Evolutionary conservation across 116 monocot species (phyloP).

Genomic region (Dioscorea cayenensis): DNA sequence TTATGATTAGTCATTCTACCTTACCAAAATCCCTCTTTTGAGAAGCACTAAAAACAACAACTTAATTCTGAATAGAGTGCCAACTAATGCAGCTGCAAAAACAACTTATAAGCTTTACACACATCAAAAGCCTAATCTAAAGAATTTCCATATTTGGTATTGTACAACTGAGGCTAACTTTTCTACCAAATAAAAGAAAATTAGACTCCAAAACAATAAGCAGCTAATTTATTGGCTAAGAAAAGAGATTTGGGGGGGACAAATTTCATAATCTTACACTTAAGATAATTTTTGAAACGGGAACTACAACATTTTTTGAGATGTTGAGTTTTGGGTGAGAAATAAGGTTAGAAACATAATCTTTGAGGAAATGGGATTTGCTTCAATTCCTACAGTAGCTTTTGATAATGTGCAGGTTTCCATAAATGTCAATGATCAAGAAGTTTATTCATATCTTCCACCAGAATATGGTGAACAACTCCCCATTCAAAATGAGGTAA

Average conservation of each 20-base stretch:
- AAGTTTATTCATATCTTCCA: background rate
- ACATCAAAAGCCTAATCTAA: background rate
- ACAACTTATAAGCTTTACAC: background rate
- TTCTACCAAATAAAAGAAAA: too few relatives aligned
- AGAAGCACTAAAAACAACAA: slow-evolving; percentile 3
- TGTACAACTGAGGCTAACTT: too few relatives aligned
- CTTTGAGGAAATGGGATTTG: background rate
- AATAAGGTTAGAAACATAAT: too few relatives aligned
- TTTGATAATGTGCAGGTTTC: background rate
- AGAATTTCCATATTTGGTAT: background rate
- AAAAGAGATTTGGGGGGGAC: too few relatives aligned
- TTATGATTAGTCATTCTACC: background rate
- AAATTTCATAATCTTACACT: too few relatives aligned
- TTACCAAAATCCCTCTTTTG: background rate
- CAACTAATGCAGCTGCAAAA: background rate
- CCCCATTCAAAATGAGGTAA: background rate
- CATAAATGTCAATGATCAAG: background rate
- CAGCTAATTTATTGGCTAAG: too few relatives aligned
- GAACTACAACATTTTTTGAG: too few relatives aligned
- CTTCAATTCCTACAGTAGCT: background rate
- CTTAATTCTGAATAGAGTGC: slow-evolving; percentile 3
- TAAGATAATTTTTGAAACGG: too few relatives aligned
- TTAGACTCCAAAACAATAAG: too few relatives aligned
- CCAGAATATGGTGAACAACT: too few relatives aligned
- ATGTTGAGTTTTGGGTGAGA: too few relatives aligned